Evolutionary conservation across 169 alveolate genomes (phyloP), one percentile per base, ranked within the genome.

Genomic region (Plasmodium malariae): DNA sequence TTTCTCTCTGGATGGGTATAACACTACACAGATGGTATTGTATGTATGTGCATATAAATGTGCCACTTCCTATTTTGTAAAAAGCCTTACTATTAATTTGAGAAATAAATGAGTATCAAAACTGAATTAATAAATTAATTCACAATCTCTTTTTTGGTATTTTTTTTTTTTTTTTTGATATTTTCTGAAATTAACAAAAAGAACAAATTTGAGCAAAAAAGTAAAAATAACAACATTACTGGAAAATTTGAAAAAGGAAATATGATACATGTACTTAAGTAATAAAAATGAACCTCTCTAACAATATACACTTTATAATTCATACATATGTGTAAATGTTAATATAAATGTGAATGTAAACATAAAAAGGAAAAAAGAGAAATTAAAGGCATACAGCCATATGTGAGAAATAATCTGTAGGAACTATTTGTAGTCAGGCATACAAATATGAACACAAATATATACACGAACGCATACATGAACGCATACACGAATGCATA

Each of bases 251-350:
- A n/a, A 28, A 26, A 68, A 14, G 7, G 36, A 49, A 36, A 49
- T 68, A 54, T 30, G 32, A 45, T 68, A 59, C 49, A 68, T 54
- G 76, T 30, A 40, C 55, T 36, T 17, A 30, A 28, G 21, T n/a
- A 6, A 19, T 30, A 34, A 40, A 28, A 36, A 68, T 19, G 49
- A 32, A 40, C 76, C 1, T 9, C n/a, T 40, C 43, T 68, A 54
- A 36, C 30, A 54, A 32, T 26, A 68, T n/a, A 30, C 6, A 62
- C 24, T 19, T 62, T 28, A 30, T 62, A 26, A 62, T 28, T 28
- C n/a, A n/a, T n/a, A n/a, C n/a, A n/a, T n/a, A n/a, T n/a, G n/a
- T n/a, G n/a, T n/a, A n/a, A n/a, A 1, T 45, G 55, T 11, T 45
- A 68, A 54, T 0, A 32, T 68, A 68, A 48, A 68, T 14, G 21